Base-by-base conservation (phyloP, 345 rosid species). In the Bruguiera gymnorhiza region DNA sequence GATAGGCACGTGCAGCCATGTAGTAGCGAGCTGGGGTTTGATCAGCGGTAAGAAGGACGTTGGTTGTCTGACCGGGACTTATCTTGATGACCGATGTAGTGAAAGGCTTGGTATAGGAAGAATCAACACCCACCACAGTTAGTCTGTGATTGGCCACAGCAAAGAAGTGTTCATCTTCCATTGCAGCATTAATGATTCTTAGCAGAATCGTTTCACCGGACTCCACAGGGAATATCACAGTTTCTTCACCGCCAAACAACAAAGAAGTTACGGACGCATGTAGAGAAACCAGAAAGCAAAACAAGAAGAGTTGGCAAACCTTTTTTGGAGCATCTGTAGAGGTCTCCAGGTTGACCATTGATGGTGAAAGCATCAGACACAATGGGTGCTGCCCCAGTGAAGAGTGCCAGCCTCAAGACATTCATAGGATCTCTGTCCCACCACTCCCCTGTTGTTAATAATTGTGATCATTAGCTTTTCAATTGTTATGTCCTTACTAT, bases 301-400 rank as follows among this genome's bases (percentile, higher is more conserved):
- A 15, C 32, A 53, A 73, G n/a, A 34, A 61, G 29, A 67, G 62
- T 11, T 32, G 16, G 55, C 63, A 31, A 57, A 75, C 79, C 79
- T 76, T 71, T 67, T 11, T 68, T 85, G 20, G 98, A 91, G 83
- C 97, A 94, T 82, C 88, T 82, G 68, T 91, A 91, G 52, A 91
- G 77, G 72, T 94, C 95, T 31, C 98, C 97, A 6, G 97, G 98
- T 74, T 94, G 98, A 63, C 97, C 98, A 53, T 95, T 95, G 52
- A 95, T 90, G 68, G 97, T 92, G 67, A 43, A 86, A 37, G 97
- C 93, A 79, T 95, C 93, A 8, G 99, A 95, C 10, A 92, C 72
- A 75, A 86, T 95, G 26, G 80, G 76, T 15, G 70, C 76, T 67
- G 76, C 80, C 57, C 80, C 80, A 0, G 97, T 87, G 81, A 86